Evolutionary conservation across 108 stramenopile genomes (phyloP).

Genomic region (Skeletonema marinoi): DNA sequence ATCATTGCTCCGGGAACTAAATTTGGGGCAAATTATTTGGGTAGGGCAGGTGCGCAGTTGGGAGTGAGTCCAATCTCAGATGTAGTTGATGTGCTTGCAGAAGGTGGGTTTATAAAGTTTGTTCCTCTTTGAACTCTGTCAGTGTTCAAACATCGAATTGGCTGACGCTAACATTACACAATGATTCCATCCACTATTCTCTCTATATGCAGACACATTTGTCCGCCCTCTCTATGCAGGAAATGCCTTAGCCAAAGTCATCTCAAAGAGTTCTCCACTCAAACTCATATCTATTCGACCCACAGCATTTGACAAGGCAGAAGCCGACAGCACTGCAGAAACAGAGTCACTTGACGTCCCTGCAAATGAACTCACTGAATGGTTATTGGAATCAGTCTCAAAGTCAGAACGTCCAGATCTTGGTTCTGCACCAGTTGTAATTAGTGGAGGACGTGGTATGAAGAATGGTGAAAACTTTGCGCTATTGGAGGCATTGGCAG

Average conservation of each 20-base stretch:
- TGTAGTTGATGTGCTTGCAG: constrained; percentile 85
- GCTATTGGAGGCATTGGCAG: constrained; percentile 94
- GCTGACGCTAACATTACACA: background rate
- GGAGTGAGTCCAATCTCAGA: constrained; percentile 92
- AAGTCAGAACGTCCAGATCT: constrained; percentile 96
- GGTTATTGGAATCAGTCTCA: constrained; percentile 70
- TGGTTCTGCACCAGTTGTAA: constrained; percentile 87
- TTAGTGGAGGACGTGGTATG: constrained; percentile 97
- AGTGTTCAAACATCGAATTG: background rate
- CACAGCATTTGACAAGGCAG: constrained; percentile 97
- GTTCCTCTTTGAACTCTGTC: background rate
- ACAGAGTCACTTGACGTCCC: constrained; percentile 65
- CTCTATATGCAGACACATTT: constrained; percentile 75
- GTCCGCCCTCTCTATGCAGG: constrained; percentile 99
- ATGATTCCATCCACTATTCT: background rate
- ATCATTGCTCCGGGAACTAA: constrained; percentile 86
- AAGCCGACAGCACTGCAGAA: constrained; percentile 58
- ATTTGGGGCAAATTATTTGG: constrained; percentile 92
- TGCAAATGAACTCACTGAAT: constrained; percentile 63
- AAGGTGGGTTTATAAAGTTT: constrained; percentile 54
- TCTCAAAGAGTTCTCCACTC: constrained; percentile 63
- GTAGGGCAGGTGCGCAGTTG: constrained; percentile 93
- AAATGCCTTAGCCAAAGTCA: constrained; percentile 97
- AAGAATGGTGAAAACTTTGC: constrained; percentile 95
- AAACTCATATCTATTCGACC: constrained; percentile 92